These are phyloP conservation scores for Sporothrix pseudoabietina DNA, from an alignment of 2,329 filamentous ascomycete species.

Conservation along the genomic window DNA sequence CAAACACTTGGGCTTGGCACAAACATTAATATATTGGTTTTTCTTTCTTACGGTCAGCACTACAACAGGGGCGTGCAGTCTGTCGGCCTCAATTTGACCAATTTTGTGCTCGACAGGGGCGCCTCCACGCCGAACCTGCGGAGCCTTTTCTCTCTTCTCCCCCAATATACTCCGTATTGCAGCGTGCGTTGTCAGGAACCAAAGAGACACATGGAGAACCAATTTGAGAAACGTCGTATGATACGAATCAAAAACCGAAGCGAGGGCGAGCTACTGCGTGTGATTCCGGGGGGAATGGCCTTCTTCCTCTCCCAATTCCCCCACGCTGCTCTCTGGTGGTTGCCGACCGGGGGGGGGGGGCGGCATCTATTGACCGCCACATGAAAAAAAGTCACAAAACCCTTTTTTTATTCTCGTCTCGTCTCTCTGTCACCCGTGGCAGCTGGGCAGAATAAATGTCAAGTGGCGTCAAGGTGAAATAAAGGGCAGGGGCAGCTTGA, in stretches of 20 bases:
- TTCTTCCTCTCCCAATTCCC: background rate
- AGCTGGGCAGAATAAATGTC: background rate
- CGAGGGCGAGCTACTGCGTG: slow-evolving; percentile 7
- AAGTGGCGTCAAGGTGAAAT: background rate
- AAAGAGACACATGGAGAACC: background rate
- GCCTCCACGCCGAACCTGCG: background rate
- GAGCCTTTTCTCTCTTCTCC: background rate
- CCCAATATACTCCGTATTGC: slow-evolving; percentile 11
- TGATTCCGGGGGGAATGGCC: background rate
- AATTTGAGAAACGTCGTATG: background rate
- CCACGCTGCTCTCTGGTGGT: background rate
- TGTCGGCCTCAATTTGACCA: background rate
- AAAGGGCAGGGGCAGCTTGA: background rate
- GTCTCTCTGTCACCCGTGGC: background rate
- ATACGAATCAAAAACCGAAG: background rate
- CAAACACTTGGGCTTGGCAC: background rate
- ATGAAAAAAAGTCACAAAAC: background rate
- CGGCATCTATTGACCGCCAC: slow-evolving; percentile 6
- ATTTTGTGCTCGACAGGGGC: background rate
- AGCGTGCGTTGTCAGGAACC: background rate
- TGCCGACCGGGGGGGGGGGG: background rate
- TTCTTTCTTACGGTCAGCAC: background rate
- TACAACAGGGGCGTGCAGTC: background rate
- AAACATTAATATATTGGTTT: background rate
- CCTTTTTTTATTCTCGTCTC: slow-evolving; percentile 10